Base-by-base conservation (phyloP, 495 filamentous ascomycete species). In the Pyrenopolyporus hunteri region DNA sequence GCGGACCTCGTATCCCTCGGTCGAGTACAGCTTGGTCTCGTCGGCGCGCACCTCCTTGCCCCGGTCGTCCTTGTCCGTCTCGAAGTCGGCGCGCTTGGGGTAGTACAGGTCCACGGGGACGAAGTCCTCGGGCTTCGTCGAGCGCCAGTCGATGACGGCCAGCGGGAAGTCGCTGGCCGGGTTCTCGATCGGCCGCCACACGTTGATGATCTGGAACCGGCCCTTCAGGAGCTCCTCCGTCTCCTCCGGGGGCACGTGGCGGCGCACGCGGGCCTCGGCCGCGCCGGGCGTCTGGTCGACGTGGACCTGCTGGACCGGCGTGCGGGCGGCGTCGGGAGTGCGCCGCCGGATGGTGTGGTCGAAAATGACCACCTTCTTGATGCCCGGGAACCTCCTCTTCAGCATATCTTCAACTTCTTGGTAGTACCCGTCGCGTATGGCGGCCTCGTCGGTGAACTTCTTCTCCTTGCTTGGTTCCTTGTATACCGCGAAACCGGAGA, bases 341-440 rank as follows among this genome's bases (percentile, higher is more conserved):
- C 80, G 75, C 14, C 83, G 78, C 2, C 92, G 87, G 74, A 95
- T 88, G 8, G 92, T 96, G 69, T 96, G 90, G 77, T 96, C 92
- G 78, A 96, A 96, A 53, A 96, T 76, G 51, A 89, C 73, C 13
- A 95, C 76, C 36, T 83, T 78, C 25, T 86, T 78, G 16, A 83
- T 78, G 17, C 84, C 86, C 2, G 85, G 81, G 2, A 92, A 75
- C 35, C 84, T 74, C 4, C 76, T 74, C 3, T 84, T 75, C 2
- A 96, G 66, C 20, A 95, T 75, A 0, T 81, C 67, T 69, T 90
- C 85, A n/a, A 93, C 83, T 54, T 94, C 90, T 10, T 86, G 83
- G 80, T 95, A 96, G 78, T 96, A 96, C 25, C 76, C 73, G 11
- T 68, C 40, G 47, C 86, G 77, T 57, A 96, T 84, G 9, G 79